Percentiles rank a stretch among this genome's conserved stretches.
Evolutionary conservation across 2,329 filamentous ascomycete species (phyloP).

Genomic region (Sodiomyces alkalinus): DNA sequence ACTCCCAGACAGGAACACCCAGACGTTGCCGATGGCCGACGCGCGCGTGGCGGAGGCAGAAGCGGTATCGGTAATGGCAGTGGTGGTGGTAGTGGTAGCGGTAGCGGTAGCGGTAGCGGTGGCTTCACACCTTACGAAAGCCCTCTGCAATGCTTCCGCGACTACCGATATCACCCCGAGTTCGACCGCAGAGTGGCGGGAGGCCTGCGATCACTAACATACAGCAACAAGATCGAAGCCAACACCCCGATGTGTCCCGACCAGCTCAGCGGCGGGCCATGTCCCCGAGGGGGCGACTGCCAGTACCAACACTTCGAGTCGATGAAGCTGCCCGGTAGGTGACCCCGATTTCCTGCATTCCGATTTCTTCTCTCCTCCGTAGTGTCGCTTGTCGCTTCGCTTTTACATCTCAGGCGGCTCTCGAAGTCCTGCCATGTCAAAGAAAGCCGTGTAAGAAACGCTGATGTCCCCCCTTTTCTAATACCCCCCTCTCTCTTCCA

Average conservation of each 20-base stretch:
- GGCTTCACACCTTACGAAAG: slow-evolving; percentile 57
- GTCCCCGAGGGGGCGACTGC: slow-evolving; percentile 57
- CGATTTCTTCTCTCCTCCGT: slow-evolving; percentile 9
- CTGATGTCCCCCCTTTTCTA: slow-evolving; percentile 32
- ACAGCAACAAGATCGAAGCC: slow-evolving; percentile 78
- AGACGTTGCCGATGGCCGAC: too few species aligned
- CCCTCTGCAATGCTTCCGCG: slow-evolving; percentile 67
- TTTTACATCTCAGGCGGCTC: slow-evolving; percentile 6
- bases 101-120: too few species aligned
- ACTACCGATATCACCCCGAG: slow-evolving; percentile 77
- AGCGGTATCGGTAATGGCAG: too few species aligned
- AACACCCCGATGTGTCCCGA: slow-evolving; percentile 60
- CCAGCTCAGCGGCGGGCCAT: slow-evolving; percentile 55
- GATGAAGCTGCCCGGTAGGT: slow-evolving; percentile 64
- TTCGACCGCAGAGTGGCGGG: slow-evolving; percentile 55
- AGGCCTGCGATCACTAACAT: slow-evolving; percentile 80
- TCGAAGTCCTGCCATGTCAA: slow-evolving; percentile 6
- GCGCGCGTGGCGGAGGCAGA: too few species aligned
- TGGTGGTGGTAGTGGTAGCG: too few species aligned
- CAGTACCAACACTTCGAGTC: slow-evolving; percentile 64
- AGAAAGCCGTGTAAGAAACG: slow-evolving; percentile 17
- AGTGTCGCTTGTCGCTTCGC: slow-evolving; percentile 15
- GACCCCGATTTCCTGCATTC: slow-evolving; percentile 3
- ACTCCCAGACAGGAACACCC: too few species aligned
- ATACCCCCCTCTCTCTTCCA: slow-evolving; percentile 15